These are phyloP conservation scores for Verticillium nonalfalfae DNA, from an alignment of 2,329 filamentous ascomycete species.

Conservation along the genomic window DNA sequence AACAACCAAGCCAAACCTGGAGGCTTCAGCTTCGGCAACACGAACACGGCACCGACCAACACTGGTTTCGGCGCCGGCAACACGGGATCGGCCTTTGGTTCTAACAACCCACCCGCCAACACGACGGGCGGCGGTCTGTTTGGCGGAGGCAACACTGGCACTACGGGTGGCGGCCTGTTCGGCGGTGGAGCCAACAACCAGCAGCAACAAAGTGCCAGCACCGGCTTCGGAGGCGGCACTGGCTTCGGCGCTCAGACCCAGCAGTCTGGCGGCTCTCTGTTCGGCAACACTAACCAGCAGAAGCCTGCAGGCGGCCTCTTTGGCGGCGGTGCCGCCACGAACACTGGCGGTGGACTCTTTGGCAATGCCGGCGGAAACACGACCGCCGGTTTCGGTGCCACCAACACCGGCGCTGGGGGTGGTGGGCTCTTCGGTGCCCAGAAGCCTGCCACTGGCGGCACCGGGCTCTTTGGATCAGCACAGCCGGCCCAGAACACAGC, in stretches of 20 bases:
- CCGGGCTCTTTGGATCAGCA: constrained; percentile 44
- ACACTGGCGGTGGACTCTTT: constrained; percentile 32
- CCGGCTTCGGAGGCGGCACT: constrained; percentile 16
- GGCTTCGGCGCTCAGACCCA: constrained; percentile 17
- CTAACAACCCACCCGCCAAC: constrained; percentile 23
- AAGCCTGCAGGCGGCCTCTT: constrained; percentile 13
- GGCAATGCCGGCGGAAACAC: constrained; percentile 20
- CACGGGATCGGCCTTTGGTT: constrained; percentile 31
- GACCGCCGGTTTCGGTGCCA: constrained; percentile 35
- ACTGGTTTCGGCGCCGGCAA: constrained; percentile 22
- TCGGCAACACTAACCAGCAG: constrained; percentile 13
- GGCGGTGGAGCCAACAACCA: constrained; percentile 16
- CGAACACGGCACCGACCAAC: constrained; percentile 19
- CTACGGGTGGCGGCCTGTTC: constrained; percentile 29
- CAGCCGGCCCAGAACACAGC: constrained; percentile 22
- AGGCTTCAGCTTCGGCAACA: constrained; percentile 36
- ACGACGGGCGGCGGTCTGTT: constrained; percentile 33
- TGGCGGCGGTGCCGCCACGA: constrained; percentile 15
- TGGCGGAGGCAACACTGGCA: constrained; percentile 25
- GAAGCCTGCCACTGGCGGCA: constrained; percentile 31
- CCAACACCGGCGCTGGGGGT: constrained; percentile 22
- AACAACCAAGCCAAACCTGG: constrained; percentile 30
- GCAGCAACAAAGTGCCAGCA: constrained; percentile 12
- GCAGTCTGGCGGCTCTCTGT: constrained; percentile 17
- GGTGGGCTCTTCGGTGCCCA: constrained; percentile 34